A percentile compares a stretch with the other conserved stretches of the same genome.
Evolutionary conservation across 2,329 filamentous ascomycete genomes (phyloP).

Genomic region (Paracorniculantispora psalliotae): DNA sequence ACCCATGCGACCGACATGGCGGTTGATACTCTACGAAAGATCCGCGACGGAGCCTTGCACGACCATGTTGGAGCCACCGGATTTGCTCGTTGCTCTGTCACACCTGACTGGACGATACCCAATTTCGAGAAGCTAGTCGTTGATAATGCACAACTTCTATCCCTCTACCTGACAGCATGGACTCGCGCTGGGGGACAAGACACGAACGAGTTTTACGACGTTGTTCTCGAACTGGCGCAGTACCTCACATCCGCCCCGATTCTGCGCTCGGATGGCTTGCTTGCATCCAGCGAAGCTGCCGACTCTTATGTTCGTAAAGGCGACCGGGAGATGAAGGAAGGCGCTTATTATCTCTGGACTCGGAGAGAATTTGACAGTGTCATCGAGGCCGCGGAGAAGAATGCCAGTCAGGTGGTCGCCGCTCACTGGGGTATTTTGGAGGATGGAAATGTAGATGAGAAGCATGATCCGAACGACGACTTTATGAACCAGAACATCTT

Average conservation of each 20-base stretch:
- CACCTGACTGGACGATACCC: conserved; percentile 85
- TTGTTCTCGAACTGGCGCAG: conserved; percentile 76
- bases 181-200: conserved; percentile 47
- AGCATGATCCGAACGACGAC: conserved; percentile 86
- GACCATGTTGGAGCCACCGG: conserved; percentile 52
- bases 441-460: conserved; percentile 78
- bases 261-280: conserved; percentile 63
- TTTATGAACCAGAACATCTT: conserved; percentile 92
- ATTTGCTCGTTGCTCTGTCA: conserved; percentile 76
- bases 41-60: conserved; percentile 52
- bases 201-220: conserved; percentile 68
- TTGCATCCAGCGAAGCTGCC: conserved; percentile 84
- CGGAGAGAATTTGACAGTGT: conserved; percentile 77
- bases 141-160: conserved; percentile 82
- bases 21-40: conserved; percentile 71
- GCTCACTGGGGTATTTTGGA: conserved; percentile 79
- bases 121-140: conserved; percentile 98
- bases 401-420: conserved; percentile 68
- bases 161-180: conserved; percentile 83
- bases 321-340: conserved; percentile 79
- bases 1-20: conserved; percentile 72
- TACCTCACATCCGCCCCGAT: conserved; percentile 75
- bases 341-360: conserved; percentile 94
- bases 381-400: conserved; percentile 44
- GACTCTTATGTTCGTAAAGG: conserved; percentile 73